Conservation (phyloP, 306 rosid species). For the Luffa aegyptiaca region DNA sequence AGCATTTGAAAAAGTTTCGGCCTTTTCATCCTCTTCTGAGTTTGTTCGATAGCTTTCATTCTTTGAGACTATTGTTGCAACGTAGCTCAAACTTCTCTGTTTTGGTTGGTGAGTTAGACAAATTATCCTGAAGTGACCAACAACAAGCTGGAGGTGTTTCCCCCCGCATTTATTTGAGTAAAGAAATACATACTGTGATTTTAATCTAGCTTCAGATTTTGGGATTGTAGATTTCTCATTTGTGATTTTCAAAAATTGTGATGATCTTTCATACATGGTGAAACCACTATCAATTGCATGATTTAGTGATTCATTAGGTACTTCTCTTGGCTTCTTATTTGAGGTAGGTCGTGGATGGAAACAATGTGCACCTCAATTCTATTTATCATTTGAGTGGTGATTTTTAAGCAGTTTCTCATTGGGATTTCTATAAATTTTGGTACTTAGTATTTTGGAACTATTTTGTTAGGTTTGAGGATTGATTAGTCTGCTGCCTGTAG, state of each 20-base stretch:
- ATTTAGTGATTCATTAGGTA: neutral
- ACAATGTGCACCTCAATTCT: neutral
- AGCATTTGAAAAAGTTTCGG: neutral
- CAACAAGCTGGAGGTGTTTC: conserved; percentile 61
- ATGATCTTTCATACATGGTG: neutral
- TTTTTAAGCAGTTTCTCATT: neutral
- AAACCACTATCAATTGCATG: neutral
- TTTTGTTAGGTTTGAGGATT: neutral
- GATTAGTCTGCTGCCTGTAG: neutral
- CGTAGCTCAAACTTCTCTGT: neutral
- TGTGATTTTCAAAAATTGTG: neutral
- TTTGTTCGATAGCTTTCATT: neutral
- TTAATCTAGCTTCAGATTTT: neutral
- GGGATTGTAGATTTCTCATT: neutral
- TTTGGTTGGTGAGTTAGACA: neutral
- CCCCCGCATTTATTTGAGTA: neutral
- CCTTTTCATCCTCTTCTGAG: no score
- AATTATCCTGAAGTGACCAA: conserved; percentile 21
- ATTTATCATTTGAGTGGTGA: neutral
- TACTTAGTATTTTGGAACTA: neutral
- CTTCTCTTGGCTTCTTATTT: neutral
- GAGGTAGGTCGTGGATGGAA: neutral
- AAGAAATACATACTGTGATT: neutral
- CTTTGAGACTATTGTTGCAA: neutral
- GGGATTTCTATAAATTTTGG: neutral